Percentiles rank a stretch among this genome's conserved stretches.
phyloP scores from a whole-genome alignment of 2,329 filamentous ascomycete genomes.

The Pyrenochaeta sp. region DNA sequence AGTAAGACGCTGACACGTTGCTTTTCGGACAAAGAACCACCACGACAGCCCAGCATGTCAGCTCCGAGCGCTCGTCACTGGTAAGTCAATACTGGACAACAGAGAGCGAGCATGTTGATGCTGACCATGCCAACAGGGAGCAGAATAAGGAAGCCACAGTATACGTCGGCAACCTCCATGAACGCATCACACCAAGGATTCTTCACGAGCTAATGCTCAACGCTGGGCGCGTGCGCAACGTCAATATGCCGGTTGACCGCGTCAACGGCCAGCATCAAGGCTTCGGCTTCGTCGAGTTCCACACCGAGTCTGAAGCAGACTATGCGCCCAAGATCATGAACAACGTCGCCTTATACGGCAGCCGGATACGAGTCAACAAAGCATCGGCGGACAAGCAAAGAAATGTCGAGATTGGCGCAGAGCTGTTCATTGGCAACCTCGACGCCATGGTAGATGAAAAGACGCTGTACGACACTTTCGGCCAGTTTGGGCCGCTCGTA shows the following conservation, averaged over 20 bases:
- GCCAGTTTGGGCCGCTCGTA: slow-evolving; percentile 86
- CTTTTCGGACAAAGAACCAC: neutral
- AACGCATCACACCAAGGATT: slow-evolving; percentile 87
- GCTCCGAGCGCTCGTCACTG: slow-evolving; percentile 75
- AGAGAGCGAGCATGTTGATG: neutral
- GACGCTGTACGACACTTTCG: slow-evolving; percentile 93
- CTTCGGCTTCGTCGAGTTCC: slow-evolving; percentile 99
- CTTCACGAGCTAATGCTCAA: slow-evolving; percentile 99
- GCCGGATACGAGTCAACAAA: slow-evolving; percentile 97
- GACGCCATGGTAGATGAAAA: slow-evolving; percentile 96
- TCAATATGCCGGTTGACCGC: slow-evolving; percentile 97
- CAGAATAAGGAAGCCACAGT: slow-evolving; percentile 98
- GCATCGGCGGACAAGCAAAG: slow-evolving; percentile 92
- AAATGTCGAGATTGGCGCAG: slow-evolving; percentile 90
- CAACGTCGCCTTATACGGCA: slow-evolving; percentile 89
- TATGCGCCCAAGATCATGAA: slow-evolving; percentile 98
- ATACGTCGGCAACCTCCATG: slow-evolving; percentile 98
- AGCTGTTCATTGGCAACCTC: slow-evolving; percentile 96
- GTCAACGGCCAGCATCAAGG: slow-evolving; percentile 97
- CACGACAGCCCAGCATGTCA: slow-evolving; percentile 58
- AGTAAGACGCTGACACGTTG: neutral
- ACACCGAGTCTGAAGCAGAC: slow-evolving; percentile 92
- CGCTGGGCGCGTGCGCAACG: slow-evolving; percentile 95
- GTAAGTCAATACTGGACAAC: slow-evolving; percentile 55
- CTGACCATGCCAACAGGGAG: slow-evolving; percentile 55